phyloP scores from a whole-genome alignment of 208 protist species.

The Blechomonas ayalai region DNA sequence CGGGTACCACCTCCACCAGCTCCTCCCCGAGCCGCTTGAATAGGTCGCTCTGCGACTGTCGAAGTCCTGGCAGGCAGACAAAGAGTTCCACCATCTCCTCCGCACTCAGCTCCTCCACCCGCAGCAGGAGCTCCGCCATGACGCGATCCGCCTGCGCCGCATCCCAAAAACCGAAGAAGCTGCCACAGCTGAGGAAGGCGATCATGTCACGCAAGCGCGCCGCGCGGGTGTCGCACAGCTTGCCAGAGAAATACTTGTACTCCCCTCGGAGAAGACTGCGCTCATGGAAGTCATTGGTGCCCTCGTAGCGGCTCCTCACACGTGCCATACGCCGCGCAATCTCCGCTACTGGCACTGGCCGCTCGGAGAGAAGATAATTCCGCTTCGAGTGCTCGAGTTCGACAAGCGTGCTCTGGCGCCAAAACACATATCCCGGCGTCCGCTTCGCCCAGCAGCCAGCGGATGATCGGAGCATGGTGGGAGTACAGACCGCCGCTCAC shows the following conservation, averaged over 20 bases:
- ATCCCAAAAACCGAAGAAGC: slow-evolving; percentile 90
- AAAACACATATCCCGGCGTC: slow-evolving; percentile 87
- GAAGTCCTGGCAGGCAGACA: slow-evolving; percentile 54
- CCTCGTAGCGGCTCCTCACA: slow-evolving; percentile 69
- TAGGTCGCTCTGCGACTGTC: slow-evolving; percentile 41
- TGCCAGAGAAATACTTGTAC: slow-evolving; percentile 93
- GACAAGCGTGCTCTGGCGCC: slow-evolving; percentile 69
- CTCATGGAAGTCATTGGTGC: slow-evolving; percentile 73
- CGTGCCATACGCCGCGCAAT: slow-evolving; percentile 79
- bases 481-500: background rate
- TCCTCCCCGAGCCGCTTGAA: slow-evolving; percentile 31
- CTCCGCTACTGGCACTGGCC: slow-evolving; percentile 68
- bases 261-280: slow-evolving; percentile 80
- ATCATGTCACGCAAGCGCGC: slow-evolving; percentile 65
- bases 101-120: slow-evolving; percentile 32
- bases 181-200: slow-evolving; percentile 62
- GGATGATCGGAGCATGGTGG: slow-evolving; percentile 24
- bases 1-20: slow-evolving; percentile 36
- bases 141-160: slow-evolving; percentile 65
- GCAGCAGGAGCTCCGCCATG: slow-evolving; percentile 52
- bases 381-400: slow-evolving; percentile 72
- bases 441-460: slow-evolving; percentile 34
- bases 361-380: slow-evolving; percentile 69
- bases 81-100: slow-evolving; percentile 64
- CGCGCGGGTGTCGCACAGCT: slow-evolving; percentile 70